phyloP scores from a whole-genome alignment of 768 basidiomycete genomes.

The Auricularia sp. region DNA sequence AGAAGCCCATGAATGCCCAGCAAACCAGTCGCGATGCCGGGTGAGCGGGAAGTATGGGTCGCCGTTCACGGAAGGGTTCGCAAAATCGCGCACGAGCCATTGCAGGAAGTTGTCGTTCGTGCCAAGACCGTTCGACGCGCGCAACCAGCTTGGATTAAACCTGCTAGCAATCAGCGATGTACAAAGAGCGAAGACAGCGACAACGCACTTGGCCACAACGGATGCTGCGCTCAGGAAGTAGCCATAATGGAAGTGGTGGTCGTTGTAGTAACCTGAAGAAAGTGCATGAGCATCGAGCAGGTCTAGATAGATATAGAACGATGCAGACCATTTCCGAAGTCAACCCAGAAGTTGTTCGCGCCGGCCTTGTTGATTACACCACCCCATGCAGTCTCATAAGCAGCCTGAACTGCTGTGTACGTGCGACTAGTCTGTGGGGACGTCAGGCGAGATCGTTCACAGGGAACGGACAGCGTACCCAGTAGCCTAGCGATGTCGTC shows the following conservation, averaged over 20 bases:
- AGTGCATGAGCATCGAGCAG: not conserved
- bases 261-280: constrained; percentile 22
- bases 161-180: constrained; percentile 6
- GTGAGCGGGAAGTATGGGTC: constrained; percentile 26
- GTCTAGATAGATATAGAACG: not conserved
- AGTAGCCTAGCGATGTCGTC: constrained; percentile 18
- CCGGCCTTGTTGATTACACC: constrained; percentile 27
- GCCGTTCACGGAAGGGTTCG: constrained; percentile 21
- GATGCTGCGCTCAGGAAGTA: constrained; percentile 26
- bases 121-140: constrained; percentile 5
- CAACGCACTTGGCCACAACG: constrained; percentile 23
- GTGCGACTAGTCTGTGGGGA: constrained; percentile 13
- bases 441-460: not conserved
- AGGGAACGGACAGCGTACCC: constrained; percentile 14
- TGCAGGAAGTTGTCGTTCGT: constrained; percentile 17
- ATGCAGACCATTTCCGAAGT: constrained; percentile 22
- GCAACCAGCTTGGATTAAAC: constrained; percentile 21
- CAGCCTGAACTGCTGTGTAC: constrained; percentile 17
- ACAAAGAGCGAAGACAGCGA: not conserved
- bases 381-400: constrained; percentile 29
- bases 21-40: constrained; percentile 28
- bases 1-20: constrained; percentile 30
- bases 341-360: constrained; percentile 21
- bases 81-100: constrained; percentile 25
- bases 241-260: constrained; percentile 29